Conservation (phyloP, 2,329 filamentous ascomycete species). For the Ophiosphaerella herpotricha region DNA sequence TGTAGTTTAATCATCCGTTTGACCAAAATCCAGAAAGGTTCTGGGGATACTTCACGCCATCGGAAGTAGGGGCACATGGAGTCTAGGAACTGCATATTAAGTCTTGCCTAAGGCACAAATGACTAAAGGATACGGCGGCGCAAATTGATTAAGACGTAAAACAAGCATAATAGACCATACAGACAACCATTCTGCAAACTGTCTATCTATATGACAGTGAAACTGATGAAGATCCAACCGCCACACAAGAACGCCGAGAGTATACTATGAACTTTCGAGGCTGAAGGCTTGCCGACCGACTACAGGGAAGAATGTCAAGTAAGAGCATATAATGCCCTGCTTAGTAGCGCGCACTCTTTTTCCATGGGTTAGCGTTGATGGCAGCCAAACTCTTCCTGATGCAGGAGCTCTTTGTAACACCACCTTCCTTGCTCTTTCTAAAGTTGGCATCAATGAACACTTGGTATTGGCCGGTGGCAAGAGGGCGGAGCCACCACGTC, state of each 20-base stretch:
- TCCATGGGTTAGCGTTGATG: slow-evolving; percentile 24
- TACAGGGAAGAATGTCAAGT: background rate
- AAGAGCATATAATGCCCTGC: background rate
- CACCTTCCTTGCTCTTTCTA: slow-evolving; percentile 13
- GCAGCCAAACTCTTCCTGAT: slow-evolving; percentile 13
- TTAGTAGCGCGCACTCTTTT: slow-evolving; percentile 1
- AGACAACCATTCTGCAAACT: slow-evolving; percentile 2
- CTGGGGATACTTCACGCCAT: too few species aligned
- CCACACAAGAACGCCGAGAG: too few species aligned
- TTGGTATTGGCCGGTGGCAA: slow-evolving; percentile 30
- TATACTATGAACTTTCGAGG: too few species aligned
- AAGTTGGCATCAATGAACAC: slow-evolving; percentile 34
- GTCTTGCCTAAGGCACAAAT: slow-evolving; percentile 19
- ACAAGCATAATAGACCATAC: background rate
- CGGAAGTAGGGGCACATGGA: too few species aligned
- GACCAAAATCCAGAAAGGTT: too few species aligned
- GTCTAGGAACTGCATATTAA: slow-evolving; percentile 9
- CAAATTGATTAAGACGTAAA: slow-evolving; percentile 12
- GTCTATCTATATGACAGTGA: background rate
- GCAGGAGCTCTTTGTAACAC: slow-evolving; percentile 15
- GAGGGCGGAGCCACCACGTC: slow-evolving; percentile 25
- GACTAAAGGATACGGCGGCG: slow-evolving; percentile 8
- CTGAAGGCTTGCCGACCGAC: too few species aligned
- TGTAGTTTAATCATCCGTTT: too few species aligned
- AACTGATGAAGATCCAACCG: too few species aligned